Conservation (phyloP, 768 basidiomycete genomes). For the Tricholoma terreum region DNA sequence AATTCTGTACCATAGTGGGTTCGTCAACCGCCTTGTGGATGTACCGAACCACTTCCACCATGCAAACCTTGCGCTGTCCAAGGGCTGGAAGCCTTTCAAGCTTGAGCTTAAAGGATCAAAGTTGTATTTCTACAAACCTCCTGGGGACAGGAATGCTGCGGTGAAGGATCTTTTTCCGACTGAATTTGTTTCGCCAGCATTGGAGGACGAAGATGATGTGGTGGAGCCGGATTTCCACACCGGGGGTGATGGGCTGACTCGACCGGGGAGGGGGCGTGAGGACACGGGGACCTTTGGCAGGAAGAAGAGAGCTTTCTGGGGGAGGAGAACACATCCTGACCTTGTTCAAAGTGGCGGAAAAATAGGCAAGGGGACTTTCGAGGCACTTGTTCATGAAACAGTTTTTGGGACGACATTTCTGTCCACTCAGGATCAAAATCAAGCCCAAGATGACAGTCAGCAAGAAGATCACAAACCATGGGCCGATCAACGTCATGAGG, state of each 20-base stretch:
- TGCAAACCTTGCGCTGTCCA: slow-evolving; percentile 40
- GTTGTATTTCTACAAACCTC: slow-evolving; percentile 83
- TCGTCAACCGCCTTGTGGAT: slow-evolving; percentile 70
- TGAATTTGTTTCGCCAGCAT: slow-evolving; percentile 50
- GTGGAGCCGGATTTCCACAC: slow-evolving; percentile 14
- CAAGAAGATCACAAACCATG: slow-evolving; percentile 10
- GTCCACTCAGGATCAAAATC: slow-evolving; percentile 6
- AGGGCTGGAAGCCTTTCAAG: slow-evolving; percentile 88
- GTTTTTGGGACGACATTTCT: slow-evolving; percentile 74
- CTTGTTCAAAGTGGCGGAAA: slow-evolving; percentile 40
- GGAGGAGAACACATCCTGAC: slow-evolving; percentile 70
- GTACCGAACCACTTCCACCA: slow-evolving; percentile 37
- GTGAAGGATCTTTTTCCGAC: slow-evolving; percentile 77
- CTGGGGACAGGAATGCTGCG: slow-evolving; percentile 58
- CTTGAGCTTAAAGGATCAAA: slow-evolving; percentile 82
- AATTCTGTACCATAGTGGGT: slow-evolving; percentile 70
- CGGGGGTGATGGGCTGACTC: slow-evolving; percentile 17
- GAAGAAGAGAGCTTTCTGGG: slow-evolving; percentile 76
- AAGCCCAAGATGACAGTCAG: neutral
- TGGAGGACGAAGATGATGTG: slow-evolving; percentile 45
- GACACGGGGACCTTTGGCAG: slow-evolving; percentile 29
- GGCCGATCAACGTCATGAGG: slow-evolving; percentile 16
- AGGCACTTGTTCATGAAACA: slow-evolving; percentile 78
- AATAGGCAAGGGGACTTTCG: slow-evolving; percentile 67
- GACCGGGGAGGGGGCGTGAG: slow-evolving; percentile 30